Conservation (phyloP, 192 early-diverging fungal species). For the Kickxella alabastrina region DNA sequence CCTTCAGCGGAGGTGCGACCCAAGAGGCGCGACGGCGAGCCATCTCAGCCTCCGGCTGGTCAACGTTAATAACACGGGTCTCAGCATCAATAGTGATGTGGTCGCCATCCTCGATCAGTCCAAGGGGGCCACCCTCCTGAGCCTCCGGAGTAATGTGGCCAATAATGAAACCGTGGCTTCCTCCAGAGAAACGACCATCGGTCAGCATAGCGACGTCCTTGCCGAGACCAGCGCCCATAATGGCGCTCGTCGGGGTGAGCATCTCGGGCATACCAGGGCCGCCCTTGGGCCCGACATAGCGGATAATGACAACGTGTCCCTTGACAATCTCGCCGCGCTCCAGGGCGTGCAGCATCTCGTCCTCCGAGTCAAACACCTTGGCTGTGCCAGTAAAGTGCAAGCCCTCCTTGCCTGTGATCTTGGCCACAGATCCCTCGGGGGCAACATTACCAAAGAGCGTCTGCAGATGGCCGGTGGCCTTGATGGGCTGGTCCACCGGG, state of each 20-base stretch:
- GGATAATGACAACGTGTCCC: slow-evolving; percentile 91
- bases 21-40: slow-evolving; percentile 64
- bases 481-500: slow-evolving; percentile 83
- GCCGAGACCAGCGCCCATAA: slow-evolving; percentile 99
- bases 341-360: slow-evolving; percentile 85
- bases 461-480: slow-evolving; percentile 90
- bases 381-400: slow-evolving; percentile 83
- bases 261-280: slow-evolving; percentile 99
- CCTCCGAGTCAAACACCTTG: slow-evolving; percentile 88
- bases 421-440: slow-evolving; percentile 94
- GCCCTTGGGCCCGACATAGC: slow-evolving; percentile 97
- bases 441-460: slow-evolving; percentile 93
- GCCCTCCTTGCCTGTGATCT: slow-evolving; percentile 99
- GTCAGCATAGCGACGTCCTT: slow-evolving; percentile 96
- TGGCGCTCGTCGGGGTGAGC: slow-evolving; percentile 95
- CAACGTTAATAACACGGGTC: slow-evolving; percentile 68
- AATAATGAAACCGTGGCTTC: slow-evolving; percentile 98
- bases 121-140: slow-evolving; percentile 94
- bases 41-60: slow-evolving; percentile 76
- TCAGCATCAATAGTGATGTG: slow-evolving; percentile 84
- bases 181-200: slow-evolving; percentile 98
- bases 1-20: slow-evolving; percentile 85
- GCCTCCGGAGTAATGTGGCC: slow-evolving; percentile 99
- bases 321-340: slow-evolving; percentile 84
- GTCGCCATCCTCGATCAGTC: slow-evolving; percentile 86